Evolutionary conservation across 2,329 filamentous ascomycete genomes (phyloP).

Genomic region (Metarhizium album): DNA sequence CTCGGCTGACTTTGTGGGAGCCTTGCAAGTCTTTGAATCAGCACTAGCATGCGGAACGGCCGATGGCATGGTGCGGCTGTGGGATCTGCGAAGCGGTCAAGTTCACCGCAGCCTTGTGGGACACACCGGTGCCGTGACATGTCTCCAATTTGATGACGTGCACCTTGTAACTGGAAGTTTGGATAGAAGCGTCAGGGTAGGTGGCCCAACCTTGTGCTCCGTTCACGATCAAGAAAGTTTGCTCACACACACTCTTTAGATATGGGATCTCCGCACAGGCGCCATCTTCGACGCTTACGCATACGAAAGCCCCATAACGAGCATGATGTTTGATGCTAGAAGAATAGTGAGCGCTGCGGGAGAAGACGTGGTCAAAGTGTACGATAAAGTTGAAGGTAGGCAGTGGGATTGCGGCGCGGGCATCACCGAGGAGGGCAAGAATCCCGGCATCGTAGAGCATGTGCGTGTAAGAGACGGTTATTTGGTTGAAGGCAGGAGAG

Average conservation of each 20-base stretch:
- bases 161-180: slow-evolving; percentile 88
- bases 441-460: slow-evolving; percentile 62
- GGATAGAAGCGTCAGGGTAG: slow-evolving; percentile 87
- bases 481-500: slow-evolving; percentile 76
- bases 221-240: not conserved
- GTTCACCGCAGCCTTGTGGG: slow-evolving; percentile 95
- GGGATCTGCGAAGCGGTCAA: slow-evolving; percentile 93
- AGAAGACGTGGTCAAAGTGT: slow-evolving; percentile 92
- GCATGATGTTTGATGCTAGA: slow-evolving; percentile 93
- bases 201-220: slow-evolving; percentile 23
- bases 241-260: slow-evolving; percentile 46
- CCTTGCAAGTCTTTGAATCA: slow-evolving; percentile 90
- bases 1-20: slow-evolving; percentile 83
- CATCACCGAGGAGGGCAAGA: slow-evolving; percentile 53
- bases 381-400: slow-evolving; percentile 89
- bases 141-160: slow-evolving; percentile 90
- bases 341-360: slow-evolving; percentile 84
- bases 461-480: slow-evolving; percentile 92
- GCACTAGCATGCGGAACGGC: slow-evolving; percentile 93
- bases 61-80: slow-evolving; percentile 91
- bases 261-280: slow-evolving; percentile 95
- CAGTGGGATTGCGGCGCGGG: slow-evolving; percentile 96
- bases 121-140: slow-evolving; percentile 89
- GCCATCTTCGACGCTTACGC: slow-evolving; percentile 94
- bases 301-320: slow-evolving; percentile 82